Base-by-base conservation (phyloP, 1,284 basidiomycete genomes). In the Phenoliferia sp. region DNA sequence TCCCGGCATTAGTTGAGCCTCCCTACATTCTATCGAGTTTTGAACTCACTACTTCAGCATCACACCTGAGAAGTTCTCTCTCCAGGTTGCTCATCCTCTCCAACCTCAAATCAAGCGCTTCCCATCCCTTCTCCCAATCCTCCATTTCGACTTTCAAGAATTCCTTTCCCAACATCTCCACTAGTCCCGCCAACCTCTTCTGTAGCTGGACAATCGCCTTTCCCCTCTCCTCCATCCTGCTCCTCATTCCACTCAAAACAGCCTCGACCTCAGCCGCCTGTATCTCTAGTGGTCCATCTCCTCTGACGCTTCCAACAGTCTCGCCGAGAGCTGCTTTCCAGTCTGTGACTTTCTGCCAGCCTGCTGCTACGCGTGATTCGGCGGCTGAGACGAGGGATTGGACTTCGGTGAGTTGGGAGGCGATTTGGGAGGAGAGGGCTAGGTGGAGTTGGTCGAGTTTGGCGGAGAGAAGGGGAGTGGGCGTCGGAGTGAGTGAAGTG, bases 41-140 rank as follows among this genome's bases (percentile, higher is more conserved):
- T 32, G 39, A 22, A 82, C 88, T 77, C 73, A 90, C 88, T 55
- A 90, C 83, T 83, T 92, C 90, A 19, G 83, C 83, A 78, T 91
- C 90, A 22, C 88, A 90, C 63, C 88, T 82, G 3, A 88, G 85
- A 26, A 92, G 82, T 75, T 92, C 89, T 76, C 89, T 88, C 81
- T 92, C 89, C 2, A 93, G 80, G 73, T 82, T 86, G 44, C 85
- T 83, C 76, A 92, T 90, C 15, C 88, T 83, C 69, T 90, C 89
- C 0, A 88, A 87, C 16, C 86, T 87, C 17, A 92, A 88, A 74
- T 92, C 88, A 28, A 73, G 56, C 55, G 64, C 64, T 32, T 66
- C 72, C 68, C 69, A 70, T 7, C 64, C 69, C 4, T 81, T 70
- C 61, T 83, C 80, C 6, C 77, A 76, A 29, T 64, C 54, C 57